Percentiles rank a stretch among this genome's conserved stretches.
Conservation (phyloP, 2,329 filamentous ascomycete species). For the Rhynchosporium graminicola region DNA sequence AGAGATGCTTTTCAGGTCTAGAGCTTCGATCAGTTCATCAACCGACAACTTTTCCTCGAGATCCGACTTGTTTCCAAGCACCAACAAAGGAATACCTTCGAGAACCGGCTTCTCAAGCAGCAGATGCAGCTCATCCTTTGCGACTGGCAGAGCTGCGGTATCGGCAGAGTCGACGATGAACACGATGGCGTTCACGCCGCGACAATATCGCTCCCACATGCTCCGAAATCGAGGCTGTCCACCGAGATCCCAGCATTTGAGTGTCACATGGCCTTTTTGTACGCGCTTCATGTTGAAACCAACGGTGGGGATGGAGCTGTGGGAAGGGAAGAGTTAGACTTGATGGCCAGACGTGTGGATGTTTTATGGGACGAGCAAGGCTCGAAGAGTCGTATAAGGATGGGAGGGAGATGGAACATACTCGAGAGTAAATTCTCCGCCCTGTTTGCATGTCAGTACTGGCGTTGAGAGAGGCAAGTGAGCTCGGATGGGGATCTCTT, state of each 20-base stretch:
- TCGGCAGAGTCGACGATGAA: constrained; percentile 99
- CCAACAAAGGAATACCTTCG: constrained; percentile 86
- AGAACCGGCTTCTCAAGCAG: constrained; percentile 83
- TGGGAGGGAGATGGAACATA: constrained; percentile 56
- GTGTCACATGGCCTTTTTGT: constrained; percentile 94
- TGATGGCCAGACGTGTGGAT: constrained; percentile 16
- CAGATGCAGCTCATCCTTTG: constrained; percentile 88
- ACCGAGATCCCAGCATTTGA: constrained; percentile 99
- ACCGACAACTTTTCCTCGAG: constrained; percentile 87
- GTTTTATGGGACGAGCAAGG: background rate
- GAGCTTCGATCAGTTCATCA: constrained; percentile 90
- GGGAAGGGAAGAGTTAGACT: constrained; percentile 39
- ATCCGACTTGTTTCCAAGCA: constrained; percentile 97
- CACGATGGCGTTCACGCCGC: constrained; percentile 94
- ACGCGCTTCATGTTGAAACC: constrained; percentile 99
- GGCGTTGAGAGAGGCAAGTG: constrained; percentile 15
- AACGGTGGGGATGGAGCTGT: constrained; percentile 94
- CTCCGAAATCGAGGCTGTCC: constrained; percentile 95
- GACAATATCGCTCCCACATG: constrained; percentile 99
- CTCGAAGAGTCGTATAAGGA: background rate
- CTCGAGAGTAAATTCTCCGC: constrained; percentile 98
- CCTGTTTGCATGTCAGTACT: constrained; percentile 58
- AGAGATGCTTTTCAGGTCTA: constrained; percentile 86
- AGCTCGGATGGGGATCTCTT: constrained; percentile 48
- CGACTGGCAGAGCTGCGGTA: constrained; percentile 73